Conservation (phyloP, 768 basidiomycete genomes). For the Rhodotorula babjevae region DNA sequence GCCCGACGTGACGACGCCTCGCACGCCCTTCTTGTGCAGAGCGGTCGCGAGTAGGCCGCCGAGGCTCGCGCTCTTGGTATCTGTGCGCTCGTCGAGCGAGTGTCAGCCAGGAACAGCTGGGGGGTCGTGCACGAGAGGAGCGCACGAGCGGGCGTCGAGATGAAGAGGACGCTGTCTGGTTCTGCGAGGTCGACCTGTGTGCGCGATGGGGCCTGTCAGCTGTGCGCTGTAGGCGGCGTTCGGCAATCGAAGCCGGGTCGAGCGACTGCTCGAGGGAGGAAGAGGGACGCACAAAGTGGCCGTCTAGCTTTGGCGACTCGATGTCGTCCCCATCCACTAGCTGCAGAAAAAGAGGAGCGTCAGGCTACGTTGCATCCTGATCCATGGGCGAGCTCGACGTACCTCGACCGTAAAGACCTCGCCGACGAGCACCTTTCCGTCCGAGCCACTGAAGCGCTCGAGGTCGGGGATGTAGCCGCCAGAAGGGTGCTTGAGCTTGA, state of each 20-base stretch:
- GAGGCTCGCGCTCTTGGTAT: constrained; percentile 22
- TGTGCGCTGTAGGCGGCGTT: too few species aligned
- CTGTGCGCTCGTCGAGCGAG: neutral
- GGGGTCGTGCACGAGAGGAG: constrained; percentile 36
- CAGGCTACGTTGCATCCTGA: neutral
- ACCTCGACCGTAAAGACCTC: constrained; percentile 77
- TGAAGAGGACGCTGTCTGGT: constrained; percentile 62
- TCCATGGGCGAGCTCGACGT: neutral
- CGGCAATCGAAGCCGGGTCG: too few species aligned
- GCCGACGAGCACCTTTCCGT: constrained; percentile 56
- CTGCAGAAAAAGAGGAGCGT: constrained; percentile 23
- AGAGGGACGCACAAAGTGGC: constrained; percentile 61
- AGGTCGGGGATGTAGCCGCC: constrained; percentile 83
- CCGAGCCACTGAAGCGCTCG: constrained; percentile 38
- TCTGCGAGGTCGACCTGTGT: constrained; percentile 59
- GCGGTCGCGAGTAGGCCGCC: constrained; percentile 50
- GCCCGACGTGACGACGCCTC: constrained; percentile 64
- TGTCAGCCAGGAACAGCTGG: neutral
- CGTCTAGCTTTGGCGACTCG: constrained; percentile 59
- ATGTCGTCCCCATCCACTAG: constrained; percentile 64
- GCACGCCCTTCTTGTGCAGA: constrained; percentile 64
- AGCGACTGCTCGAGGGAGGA: neutral
- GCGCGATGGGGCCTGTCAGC: neutral
- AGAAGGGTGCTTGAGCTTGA: constrained; percentile 66
- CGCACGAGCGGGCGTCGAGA: constrained; percentile 66